Evolutionary conservation across 306 rosid genomes (phyloP).

Genomic region (Delonix regia): DNA sequence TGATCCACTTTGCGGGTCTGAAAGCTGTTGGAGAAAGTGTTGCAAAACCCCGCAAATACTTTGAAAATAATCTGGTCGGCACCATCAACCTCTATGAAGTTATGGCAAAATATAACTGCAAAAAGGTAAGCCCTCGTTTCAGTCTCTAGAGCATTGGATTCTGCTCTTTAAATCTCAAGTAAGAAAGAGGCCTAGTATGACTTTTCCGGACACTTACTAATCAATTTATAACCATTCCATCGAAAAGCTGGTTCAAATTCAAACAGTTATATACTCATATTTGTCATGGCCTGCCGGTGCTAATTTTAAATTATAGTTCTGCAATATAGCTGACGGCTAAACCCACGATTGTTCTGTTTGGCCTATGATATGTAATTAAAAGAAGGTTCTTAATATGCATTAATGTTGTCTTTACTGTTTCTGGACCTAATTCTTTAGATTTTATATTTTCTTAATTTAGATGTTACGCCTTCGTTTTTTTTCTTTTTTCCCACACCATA

Average conservation of each 20-base stretch:
- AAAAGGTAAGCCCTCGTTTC: slow-evolving; percentile 47
- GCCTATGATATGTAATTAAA: not conserved
- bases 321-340: not conserved
- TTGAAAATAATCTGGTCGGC: slow-evolving; percentile 66
- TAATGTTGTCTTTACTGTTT: not conserved
- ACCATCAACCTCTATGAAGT: slow-evolving; percentile 65
- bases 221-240: not conserved
- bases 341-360: not conserved
- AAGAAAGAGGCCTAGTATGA: not conserved
- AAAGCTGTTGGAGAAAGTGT: slow-evolving; percentile 88
- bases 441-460: not conserved
- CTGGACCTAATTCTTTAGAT: not conserved
- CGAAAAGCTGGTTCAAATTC: not conserved
- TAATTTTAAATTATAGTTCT: not conserved
- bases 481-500: not conserved
- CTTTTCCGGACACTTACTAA: not conserved
- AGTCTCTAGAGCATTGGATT: not conserved
- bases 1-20: slow-evolving; percentile 84
- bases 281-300: not conserved
- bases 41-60: slow-evolving; percentile 58
- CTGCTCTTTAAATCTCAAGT: slow-evolving; percentile 2
- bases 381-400: not conserved
- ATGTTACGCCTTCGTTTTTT: not conserved
- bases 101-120: slow-evolving; percentile 70
- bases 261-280: too few species aligned